Conservation (phyloP, 2,329 filamentous ascomycete genomes). For the Tolypocladium tundrense region DNA sequence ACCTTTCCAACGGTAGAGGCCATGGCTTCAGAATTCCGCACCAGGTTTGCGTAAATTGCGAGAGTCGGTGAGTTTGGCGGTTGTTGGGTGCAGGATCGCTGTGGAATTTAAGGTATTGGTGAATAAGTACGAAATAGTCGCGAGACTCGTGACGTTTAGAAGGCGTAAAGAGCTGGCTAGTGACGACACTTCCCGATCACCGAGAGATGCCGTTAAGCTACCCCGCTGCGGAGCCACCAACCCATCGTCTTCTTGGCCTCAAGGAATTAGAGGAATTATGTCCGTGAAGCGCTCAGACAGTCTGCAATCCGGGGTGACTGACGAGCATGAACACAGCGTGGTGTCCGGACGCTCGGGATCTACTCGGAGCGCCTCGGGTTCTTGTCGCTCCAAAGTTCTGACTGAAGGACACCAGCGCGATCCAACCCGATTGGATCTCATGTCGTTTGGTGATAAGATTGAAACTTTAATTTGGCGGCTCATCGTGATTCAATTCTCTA, state of each 20-base stretch:
- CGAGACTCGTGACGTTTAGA: background rate
- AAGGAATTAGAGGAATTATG: background rate
- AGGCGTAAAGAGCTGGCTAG: background rate
- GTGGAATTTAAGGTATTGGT: background rate
- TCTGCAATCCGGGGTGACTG: background rate
- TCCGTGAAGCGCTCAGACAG: background rate
- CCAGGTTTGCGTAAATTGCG: background rate
- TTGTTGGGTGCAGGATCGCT: background rate
- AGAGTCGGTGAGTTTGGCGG: background rate
- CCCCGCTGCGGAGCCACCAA: constrained; percentile 2
- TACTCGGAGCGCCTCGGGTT: background rate
- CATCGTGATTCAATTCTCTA: no score
- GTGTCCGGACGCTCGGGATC: background rate
- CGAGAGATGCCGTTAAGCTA: constrained; percentile 2
- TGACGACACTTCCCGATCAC: constrained; percentile 1
- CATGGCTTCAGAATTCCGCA: constrained; percentile 20
- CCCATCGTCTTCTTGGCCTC: background rate
- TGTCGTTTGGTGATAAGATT: background rate
- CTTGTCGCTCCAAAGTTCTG: background rate
- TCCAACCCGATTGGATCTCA: no score
- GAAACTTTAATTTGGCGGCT: background rate
- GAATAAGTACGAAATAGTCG: no score
- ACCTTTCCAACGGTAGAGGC: constrained; percentile 44
- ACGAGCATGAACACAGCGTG: background rate
- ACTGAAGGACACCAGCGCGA: no score